Conservation (phyloP, 805 yeast genomes). For the Maudiozyma saulgeensis region DNA sequence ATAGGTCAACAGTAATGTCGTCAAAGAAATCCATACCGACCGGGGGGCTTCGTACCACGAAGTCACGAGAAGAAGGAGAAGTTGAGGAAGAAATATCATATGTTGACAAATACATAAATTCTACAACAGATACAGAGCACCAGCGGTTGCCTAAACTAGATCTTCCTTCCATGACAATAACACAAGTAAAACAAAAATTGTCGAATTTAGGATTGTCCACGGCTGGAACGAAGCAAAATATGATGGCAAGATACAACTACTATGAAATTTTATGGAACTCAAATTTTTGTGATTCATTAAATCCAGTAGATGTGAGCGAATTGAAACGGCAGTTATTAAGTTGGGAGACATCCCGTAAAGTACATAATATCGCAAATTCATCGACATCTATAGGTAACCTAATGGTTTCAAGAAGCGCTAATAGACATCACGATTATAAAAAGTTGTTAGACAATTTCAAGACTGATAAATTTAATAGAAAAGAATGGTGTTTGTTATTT, state of each 20-base stretch:
- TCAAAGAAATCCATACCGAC: not conserved
- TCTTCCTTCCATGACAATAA: slow-evolving; percentile 46
- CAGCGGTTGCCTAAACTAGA: slow-evolving; percentile 55
- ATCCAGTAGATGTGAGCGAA: slow-evolving; percentile 49
- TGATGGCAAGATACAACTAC: slow-evolving; percentile 68
- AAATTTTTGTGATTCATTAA: slow-evolving; percentile 55
- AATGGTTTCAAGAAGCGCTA: slow-evolving; percentile 29
- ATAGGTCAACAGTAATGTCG: not conserved
- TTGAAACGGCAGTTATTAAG: slow-evolving; percentile 47
- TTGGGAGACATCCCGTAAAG: slow-evolving; percentile 48
- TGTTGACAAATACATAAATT: slow-evolving; percentile 15
- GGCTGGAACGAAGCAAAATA: slow-evolving; percentile 49
- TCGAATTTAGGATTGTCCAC: slow-evolving; percentile 45
- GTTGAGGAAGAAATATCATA: slow-evolving; percentile 6
- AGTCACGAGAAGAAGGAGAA: not conserved
- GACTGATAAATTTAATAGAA: slow-evolving; percentile 39
- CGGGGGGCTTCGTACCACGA: not conserved
- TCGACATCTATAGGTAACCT: slow-evolving; percentile 9
- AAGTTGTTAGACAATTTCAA: slow-evolving; percentile 26
- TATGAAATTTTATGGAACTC: slow-evolving; percentile 73
- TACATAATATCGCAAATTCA: slow-evolving; percentile 10
- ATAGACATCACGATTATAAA: slow-evolving; percentile 20
- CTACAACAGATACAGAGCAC: slow-evolving; percentile 32
- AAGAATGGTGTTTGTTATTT: slow-evolving; percentile 36
- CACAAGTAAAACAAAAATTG: slow-evolving; percentile 54